These are phyloP conservation scores for Psidium friedrichsthalianum DNA, from an alignment of 345 rosid genomes.

Conservation along the genomic window DNA sequence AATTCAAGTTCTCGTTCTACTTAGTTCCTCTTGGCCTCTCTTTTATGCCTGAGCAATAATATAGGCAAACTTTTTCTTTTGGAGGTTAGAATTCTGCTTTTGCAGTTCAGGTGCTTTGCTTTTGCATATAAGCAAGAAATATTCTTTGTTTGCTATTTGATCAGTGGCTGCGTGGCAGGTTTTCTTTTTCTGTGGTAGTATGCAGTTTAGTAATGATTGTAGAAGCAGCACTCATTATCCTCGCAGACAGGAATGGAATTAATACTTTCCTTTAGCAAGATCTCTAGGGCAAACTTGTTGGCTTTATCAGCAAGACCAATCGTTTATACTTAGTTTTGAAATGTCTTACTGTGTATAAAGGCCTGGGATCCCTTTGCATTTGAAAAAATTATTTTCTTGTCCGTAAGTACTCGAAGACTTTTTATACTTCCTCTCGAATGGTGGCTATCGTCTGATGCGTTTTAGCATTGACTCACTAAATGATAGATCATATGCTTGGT, in stretches of 20 bases:
- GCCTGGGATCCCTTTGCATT: not conserved
- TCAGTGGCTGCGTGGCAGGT: not conserved
- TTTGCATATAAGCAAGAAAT: not conserved
- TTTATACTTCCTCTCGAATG: not conserved
- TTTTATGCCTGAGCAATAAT: not conserved
- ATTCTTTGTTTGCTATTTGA: not conserved
- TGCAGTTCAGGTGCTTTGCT: not conserved
- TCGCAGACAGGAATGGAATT: not conserved
- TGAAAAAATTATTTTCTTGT: not conserved
- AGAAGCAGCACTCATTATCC: not conserved
- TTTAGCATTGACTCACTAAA: not conserved
- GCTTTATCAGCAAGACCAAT: not conserved
- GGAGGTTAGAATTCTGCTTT: not conserved
- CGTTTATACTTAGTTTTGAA: not conserved
- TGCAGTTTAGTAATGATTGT: not conserved
- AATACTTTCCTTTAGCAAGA: not conserved
- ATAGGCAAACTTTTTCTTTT: not conserved
- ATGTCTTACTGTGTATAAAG: not conserved
- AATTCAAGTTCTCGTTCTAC: not conserved
- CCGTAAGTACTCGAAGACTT: not conserved
- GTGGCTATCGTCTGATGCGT: not conserved
- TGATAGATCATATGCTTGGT: not conserved
- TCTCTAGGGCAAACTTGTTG: not conserved
- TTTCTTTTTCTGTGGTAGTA: not conserved
- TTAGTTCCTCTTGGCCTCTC: not conserved